phyloP scores from a whole-genome alignment of 2,329 filamentous ascomycete genomes.

The Aureobasidium zeae region DNA sequence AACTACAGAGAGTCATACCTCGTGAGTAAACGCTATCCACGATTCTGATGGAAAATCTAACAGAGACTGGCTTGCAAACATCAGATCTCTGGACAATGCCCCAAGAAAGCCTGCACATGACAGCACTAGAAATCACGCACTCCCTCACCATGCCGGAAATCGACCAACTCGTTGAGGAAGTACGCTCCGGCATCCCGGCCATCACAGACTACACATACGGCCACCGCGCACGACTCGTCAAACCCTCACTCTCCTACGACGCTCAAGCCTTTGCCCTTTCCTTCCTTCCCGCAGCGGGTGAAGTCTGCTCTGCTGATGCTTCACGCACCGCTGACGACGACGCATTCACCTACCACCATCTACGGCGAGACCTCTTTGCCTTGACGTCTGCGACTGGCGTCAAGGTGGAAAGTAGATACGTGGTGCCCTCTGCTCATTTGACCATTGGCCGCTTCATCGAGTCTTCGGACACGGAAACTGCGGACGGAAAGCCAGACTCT shows the following conservation, averaged over 20 bases:
- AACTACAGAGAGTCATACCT: slow-evolving; percentile 55
- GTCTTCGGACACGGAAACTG: slow-evolving; percentile 46
- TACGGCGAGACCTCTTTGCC: slow-evolving; percentile 67
- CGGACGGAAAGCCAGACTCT: slow-evolving; percentile 37
- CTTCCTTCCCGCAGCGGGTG: slow-evolving; percentile 62
- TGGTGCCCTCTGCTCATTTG: slow-evolving; percentile 81
- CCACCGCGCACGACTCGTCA: slow-evolving; percentile 67
- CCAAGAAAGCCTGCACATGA: slow-evolving; percentile 67
- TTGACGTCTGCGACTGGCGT: slow-evolving; percentile 53
- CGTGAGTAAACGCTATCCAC: slow-evolving; percentile 44
- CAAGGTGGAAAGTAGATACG: slow-evolving; percentile 68
- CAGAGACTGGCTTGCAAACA: not conserved
- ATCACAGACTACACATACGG: slow-evolving; percentile 58
- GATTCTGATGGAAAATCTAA: not conserved
- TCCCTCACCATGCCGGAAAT: slow-evolving; percentile 64
- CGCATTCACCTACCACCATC: slow-evolving; percentile 78
- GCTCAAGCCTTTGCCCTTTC: slow-evolving; percentile 76
- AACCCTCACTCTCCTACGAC: slow-evolving; percentile 76
- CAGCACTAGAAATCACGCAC: slow-evolving; percentile 74
- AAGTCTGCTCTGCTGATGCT: slow-evolving; percentile 19
- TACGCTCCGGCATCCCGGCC: slow-evolving; percentile 47
- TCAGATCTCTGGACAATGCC: slow-evolving; percentile 83
- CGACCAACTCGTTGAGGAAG: slow-evolving; percentile 46
- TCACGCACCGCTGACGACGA: slow-evolving; percentile 43
- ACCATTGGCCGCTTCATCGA: slow-evolving; percentile 75